Evolutionary conservation across 208 protist genomes (phyloP), one percentile per base, ranked within the genome.

Genomic region (Acanthamoeba rhysodes): DNA sequence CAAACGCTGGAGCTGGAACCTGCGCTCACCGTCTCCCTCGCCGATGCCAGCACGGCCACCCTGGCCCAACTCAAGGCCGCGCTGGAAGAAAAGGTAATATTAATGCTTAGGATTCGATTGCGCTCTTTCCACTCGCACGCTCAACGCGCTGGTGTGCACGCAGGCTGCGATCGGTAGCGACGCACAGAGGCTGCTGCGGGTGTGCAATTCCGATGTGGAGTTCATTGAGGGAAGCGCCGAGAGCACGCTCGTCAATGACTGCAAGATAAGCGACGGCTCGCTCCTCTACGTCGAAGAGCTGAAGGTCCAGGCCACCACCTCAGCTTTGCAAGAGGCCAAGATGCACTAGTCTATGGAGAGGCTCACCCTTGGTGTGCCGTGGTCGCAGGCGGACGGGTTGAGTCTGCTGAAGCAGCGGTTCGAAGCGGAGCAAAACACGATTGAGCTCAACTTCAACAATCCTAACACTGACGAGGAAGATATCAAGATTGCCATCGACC

Each of bases 391-490:
- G 20, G 57, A 62, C 12, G 90, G 53, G 1, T 4, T 34, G 57
- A 80, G 90, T 29, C 24, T 94, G 34, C n/a, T 94, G n/a, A 94
- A 94, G 68, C 45, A 72, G 41, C 7, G 68, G 90, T 94, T 94
- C 68, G 90, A 94, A 50, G 90, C 41, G 4, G 90, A 94, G 45
- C 57, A 94, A 29, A 94, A 94, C 90, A 80, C 66, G 20, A 80
- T 94, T 41, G 90, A 94, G 45, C 34, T 94, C n/a, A n/a, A 94
- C 68, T 94, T 72, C 64, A 94, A 94, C 90, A 80, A 94, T 27
- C 66, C 90, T 5, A 62, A 80, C 59, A 91, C 66, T 2, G 90
- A 78, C 45, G 90, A 94, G n/a, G 22, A 7, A 2, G 53, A 94
- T 20, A 24, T 72, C 27, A 55, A 41, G 45, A 80, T 94, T 18